Conservation (phyloP, 129 eudicot species). For the Smallanthus sonchifolius region DNA sequence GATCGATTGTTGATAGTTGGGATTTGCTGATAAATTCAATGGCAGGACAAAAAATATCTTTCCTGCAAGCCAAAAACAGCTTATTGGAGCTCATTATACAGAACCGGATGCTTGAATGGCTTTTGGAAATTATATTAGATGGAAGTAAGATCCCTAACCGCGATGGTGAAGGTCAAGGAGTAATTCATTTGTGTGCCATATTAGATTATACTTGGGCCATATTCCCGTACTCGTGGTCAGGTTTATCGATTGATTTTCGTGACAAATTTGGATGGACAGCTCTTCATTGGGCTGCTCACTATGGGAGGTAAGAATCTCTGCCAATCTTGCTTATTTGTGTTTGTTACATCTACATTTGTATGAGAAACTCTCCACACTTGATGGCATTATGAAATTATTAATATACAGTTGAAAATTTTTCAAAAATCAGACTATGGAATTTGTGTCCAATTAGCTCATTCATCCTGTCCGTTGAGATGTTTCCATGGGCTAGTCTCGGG, state of each 20-base stretch:
- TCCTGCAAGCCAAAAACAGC: constrained; percentile 51
- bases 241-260: constrained; percentile 84
- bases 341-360: not conserved
- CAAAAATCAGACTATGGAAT: not conserved
- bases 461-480: not conserved
- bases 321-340: not conserved
- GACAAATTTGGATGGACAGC: constrained; percentile 98
- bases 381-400: not conserved
- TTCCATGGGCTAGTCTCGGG: not conserved
- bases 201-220: constrained; percentile 89
- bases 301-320: constrained; percentile 60
- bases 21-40: constrained; percentile 43
- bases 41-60: constrained; percentile 39
- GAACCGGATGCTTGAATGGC: constrained; percentile 75
- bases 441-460: not conserved
- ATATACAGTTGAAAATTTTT: not conserved
- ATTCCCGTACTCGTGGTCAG: constrained; percentile 68
- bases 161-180: constrained; percentile 94
- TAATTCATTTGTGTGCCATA: constrained; percentile 87
- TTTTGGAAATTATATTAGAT: constrained; percentile 67
- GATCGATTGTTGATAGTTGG: constrained; percentile 60
- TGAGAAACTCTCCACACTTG: too few relatives aligned
- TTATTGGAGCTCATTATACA: constrained; percentile 72
- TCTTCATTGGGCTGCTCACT: constrained; percentile 98
- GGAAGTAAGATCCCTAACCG: constrained; percentile 49